These are phyloP conservation scores for Elsinoe australis DNA, from an alignment of 2,329 filamentous ascomycete genomes.

Conservation along the genomic window DNA sequence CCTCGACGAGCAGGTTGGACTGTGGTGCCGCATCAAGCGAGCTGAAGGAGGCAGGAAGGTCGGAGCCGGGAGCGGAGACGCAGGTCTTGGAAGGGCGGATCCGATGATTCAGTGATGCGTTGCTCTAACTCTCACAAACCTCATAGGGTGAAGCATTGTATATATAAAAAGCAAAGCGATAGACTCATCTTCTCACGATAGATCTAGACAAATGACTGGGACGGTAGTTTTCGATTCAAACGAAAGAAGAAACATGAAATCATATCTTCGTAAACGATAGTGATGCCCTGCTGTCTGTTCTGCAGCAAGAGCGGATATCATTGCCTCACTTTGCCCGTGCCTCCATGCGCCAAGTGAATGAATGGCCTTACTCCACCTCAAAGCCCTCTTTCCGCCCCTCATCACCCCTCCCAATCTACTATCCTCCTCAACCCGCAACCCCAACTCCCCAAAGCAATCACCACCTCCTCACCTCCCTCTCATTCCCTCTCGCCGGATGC, in stretches of 20 bases:
- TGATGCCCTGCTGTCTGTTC: conserved; percentile 6
- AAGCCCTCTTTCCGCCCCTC: neutral
- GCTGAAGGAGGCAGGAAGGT: conserved; percentile 64
- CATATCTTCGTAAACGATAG: conserved; percentile 3
- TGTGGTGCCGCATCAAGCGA: conserved; percentile 89
- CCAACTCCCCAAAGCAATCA: neutral
- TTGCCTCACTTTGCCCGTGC: neutral
- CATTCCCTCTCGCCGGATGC: conserved; percentile 40
- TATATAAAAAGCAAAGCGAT: neutral
- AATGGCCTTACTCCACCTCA: neutral
- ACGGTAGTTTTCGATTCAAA: no score
- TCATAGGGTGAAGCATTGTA: neutral
- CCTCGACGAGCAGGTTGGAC: conserved; percentile 76
- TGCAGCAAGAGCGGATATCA: neutral
- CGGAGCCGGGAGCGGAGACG: conserved; percentile 43
- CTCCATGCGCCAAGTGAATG: neutral
- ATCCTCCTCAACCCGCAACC: neutral
- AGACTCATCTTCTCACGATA: neutral
- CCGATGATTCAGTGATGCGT: conserved; percentile 15
- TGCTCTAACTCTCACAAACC: no score
- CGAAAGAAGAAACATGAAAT: neutral
- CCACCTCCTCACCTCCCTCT: neutral
- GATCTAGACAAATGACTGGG: neutral
- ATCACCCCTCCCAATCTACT: neutral
- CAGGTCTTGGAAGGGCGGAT: conserved; percentile 32